Base-by-base conservation (phyloP, 169 alveolate species). In the Plasmodium chabaudi region DNA sequence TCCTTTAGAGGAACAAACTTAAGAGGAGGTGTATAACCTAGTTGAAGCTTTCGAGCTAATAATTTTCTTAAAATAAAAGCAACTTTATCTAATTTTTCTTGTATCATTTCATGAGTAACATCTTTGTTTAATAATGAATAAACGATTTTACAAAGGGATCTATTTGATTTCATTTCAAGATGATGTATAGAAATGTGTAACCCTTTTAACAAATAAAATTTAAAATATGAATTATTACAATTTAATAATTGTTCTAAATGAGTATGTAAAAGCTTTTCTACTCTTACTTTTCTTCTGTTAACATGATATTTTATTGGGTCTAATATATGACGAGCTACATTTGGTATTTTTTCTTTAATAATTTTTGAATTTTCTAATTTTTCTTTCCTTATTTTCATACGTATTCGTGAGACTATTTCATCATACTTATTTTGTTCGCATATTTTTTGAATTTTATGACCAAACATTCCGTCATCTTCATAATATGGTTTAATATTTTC, bases 21-120 rank as follows among this genome's bases (percentile, higher is more conserved):
- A 65, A 93, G 88, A 46, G 96, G 96, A 27, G 96, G 96, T n/a
- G 96, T 93, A 65, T 93, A 93, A 9, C 96, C 96, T 64, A 93
- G 77, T 56, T 93, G 94, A 23, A 93, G 92, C 63, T 93, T 93
- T 27, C 94, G 88, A 25, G 96, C 96, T 34, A 93, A 82, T 61
- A 84, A 74, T 57, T 89, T 92, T 61, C 96, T 63, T 42, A 93
- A 87, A 87, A 72, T 53, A 51, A 89, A 72, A 23, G 93, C 93
- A 13, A 88, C 93, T 68, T 63, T 75, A 6, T 93, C 92, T 47
- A 93, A 51, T 56, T 73, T 79, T 17, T 82, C 91, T 57, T 93
- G 94, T 44, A 77, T 77, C 75, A 92, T 87, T 12, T 92, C 74
- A 59, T 79, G 84, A 5, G 71, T 87, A 34, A 92, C 88, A 15